Base-by-base conservation (phyloP, 495 filamentous ascomycete species). In the Apodospora peruviana region DNA sequence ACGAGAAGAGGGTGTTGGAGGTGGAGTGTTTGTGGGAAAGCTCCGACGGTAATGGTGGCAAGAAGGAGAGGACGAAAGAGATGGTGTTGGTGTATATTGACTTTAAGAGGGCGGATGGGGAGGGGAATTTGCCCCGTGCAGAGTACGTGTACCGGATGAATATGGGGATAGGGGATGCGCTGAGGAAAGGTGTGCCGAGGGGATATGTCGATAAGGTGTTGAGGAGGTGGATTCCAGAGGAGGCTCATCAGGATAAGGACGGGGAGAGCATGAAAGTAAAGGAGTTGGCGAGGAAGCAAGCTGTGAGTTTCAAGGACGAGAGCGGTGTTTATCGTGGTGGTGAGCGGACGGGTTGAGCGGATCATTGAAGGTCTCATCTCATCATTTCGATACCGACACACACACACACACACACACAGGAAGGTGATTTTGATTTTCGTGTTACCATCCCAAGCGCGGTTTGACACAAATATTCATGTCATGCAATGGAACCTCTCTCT, bases 111-210 rank as follows among this genome's bases (percentile, higher is more conserved):
- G 34, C 45, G 9, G 2, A 3, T 9, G 61, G 59, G 0, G 29
- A 21, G 10, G 56, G 53, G 1, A 51, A 50, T 4, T 32, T 1
- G 22, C 62, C 69, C 2, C 48, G 47, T 18, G 32, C 29, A 0
- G 69, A 73, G 50, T 71, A 73, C 25, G 53, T 71, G 16, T 45
- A 50, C 10, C 59, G 72, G 10, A 71, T 75, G 63, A 69, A 68
- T 34, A 25, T 34, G 22, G 69, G 66, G 1, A 61, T 70, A 5
- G 11, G 56, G 1, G 68, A 75, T n/a, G 68, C 69, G 22, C 38
- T 58, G 32, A 18, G n/a, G 45, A 45, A 55, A 50, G 60, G 60
- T 2, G 41, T 75, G 27, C 68, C 66, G 1, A 10, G 21, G 32
- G 4, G 17, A 2, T 72, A 69, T 51, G 62, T 72, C 17, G 44